These are phyloP conservation scores for Chenopodium berlandieri DNA, from an alignment of 148 eudicot genomes.

Conservation along the genomic window DNA sequence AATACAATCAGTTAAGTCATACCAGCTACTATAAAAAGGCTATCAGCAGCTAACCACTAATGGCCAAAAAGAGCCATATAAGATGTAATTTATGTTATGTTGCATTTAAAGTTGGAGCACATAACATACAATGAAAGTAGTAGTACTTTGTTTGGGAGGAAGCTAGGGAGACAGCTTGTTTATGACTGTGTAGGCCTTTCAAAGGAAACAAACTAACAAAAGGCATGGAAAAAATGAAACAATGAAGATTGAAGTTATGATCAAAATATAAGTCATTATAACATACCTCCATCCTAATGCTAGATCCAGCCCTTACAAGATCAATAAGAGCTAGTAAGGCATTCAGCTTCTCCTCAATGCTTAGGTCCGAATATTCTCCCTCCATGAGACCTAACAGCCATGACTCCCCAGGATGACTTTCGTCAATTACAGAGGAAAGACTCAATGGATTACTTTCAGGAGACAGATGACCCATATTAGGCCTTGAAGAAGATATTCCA, in stretches of 20 bases:
- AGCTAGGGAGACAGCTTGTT: neutral
- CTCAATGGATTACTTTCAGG: slow-evolving; percentile 27
- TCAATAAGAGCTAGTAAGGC: slow-evolving; percentile 74
- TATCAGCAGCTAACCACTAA: too few relatives aligned
- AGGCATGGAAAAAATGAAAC: neutral
- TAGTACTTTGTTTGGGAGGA: neutral
- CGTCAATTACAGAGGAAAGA: slow-evolving; percentile 71
- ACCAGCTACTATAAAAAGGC: too few relatives aligned
- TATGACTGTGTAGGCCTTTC: neutral
- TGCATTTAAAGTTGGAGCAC: neutral
- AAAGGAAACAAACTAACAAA: slow-evolving; percentile 8
- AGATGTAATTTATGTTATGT: neutral
- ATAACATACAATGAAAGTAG: neutral
- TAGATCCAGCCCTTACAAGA: slow-evolving; percentile 71
- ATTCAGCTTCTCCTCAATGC: slow-evolving; percentile 82
- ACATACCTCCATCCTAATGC: slow-evolving; percentile 77
- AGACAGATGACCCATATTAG: slow-evolving; percentile 17
- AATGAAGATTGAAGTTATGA: slow-evolving; percentile 12
- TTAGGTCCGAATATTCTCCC: slow-evolving; percentile 90
- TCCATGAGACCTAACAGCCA: slow-evolving; percentile 91
- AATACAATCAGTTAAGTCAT: too few relatives aligned
- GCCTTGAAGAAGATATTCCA: slow-evolving; percentile 33
- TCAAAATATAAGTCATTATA: neutral
- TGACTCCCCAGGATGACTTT: slow-evolving; percentile 87
- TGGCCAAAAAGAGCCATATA: too few relatives aligned